phyloP scores from a whole-genome alignment of 164 flowering plant species.

The Stephania cephalantha region DNA sequence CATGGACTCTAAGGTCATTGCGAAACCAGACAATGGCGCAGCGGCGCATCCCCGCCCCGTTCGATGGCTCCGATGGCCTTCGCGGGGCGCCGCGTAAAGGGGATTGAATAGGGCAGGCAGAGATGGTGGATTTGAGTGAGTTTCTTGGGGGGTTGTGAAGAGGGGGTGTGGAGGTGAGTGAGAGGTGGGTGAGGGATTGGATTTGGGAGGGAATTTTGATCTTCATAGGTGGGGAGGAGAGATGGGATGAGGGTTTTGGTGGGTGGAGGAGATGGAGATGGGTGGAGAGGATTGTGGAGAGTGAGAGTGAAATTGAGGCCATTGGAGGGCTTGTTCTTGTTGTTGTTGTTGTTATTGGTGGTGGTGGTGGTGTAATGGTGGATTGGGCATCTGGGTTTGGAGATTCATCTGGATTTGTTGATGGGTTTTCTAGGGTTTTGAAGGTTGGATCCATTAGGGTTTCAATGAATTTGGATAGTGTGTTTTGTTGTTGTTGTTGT shows the following conservation, averaged over 20 bases:
- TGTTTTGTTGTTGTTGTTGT: neutral
- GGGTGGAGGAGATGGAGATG: constrained; percentile 29
- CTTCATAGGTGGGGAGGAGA: constrained; percentile 30
- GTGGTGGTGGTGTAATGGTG: constrained; percentile 6
- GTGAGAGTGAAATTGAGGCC: constrained; percentile 60
- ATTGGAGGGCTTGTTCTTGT: constrained; percentile 8
- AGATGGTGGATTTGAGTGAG: constrained; percentile 43
- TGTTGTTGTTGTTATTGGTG: too few species aligned
- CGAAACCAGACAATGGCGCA: constrained; percentile 90
- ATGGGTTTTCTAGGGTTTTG: constrained; percentile 21
- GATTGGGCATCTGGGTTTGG: constrained; percentile 25
- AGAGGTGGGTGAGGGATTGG: constrained; percentile 38
- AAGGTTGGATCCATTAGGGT: constrained; percentile 34
- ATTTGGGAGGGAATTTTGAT: constrained; percentile 63
- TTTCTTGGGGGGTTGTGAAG: constrained; percentile 25
- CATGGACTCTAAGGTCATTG: constrained; percentile 76
- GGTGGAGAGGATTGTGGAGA: constrained; percentile 41
- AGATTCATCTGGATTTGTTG: too few species aligned
- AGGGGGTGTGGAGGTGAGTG: constrained; percentile 31
- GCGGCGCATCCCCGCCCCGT: constrained; percentile 61
- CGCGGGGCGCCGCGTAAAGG: constrained; percentile 51
- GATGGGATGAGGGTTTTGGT: constrained; percentile 27
- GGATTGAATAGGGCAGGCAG: constrained; percentile 54
- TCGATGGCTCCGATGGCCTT: constrained; percentile 65
- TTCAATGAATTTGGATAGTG: neutral